These are phyloP conservation scores for Sarocladium kiliense DNA, from an alignment of 2,329 filamentous ascomycete species.

Conservation along the genomic window DNA sequence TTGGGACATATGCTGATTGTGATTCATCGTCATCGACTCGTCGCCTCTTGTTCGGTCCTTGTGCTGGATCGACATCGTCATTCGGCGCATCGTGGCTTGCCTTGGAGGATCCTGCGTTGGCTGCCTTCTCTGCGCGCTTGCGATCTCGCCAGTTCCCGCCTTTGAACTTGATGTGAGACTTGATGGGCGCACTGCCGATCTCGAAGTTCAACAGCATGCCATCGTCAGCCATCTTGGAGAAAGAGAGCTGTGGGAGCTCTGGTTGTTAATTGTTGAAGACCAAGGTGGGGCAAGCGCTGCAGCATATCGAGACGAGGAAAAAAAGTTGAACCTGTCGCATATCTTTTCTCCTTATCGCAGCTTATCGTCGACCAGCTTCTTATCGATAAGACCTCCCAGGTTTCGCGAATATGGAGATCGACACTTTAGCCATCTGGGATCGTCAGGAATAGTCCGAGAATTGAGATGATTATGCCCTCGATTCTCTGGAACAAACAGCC, in stretches of 20 bases:
- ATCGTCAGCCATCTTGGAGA: conserved; percentile 75
- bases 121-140: conserved; percentile 53
- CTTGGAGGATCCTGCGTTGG: conserved; percentile 16
- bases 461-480: too few species aligned
- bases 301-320: conserved; percentile 1
- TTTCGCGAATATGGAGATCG: background rate
- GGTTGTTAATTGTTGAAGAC: background rate
- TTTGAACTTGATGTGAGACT: conserved; percentile 62
- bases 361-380: background rate
- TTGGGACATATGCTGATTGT: conserved; percentile 7
- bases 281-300: conserved; percentile 1
- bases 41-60: conserved; percentile 41
- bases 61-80: conserved; percentile 19
- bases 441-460: too few species aligned
- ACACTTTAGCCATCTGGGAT: too few species aligned
- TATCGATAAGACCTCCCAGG: background rate
- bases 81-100: conserved; percentile 11
- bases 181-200: conserved; percentile 61
- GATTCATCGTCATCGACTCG: conserved; percentile 26
- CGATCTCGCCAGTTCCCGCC: conserved; percentile 94
- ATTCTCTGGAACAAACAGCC: too few species aligned
- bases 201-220: conserved; percentile 93
- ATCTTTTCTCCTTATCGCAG: background rate
- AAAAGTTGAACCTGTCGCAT: background rate
- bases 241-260: background rate